Percentiles rank a stretch among this genome's conserved stretches.
Evolutionary conservation across 495 filamentous ascomycete genomes (phyloP).

Genomic region (Neurospora sp.): DNA sequence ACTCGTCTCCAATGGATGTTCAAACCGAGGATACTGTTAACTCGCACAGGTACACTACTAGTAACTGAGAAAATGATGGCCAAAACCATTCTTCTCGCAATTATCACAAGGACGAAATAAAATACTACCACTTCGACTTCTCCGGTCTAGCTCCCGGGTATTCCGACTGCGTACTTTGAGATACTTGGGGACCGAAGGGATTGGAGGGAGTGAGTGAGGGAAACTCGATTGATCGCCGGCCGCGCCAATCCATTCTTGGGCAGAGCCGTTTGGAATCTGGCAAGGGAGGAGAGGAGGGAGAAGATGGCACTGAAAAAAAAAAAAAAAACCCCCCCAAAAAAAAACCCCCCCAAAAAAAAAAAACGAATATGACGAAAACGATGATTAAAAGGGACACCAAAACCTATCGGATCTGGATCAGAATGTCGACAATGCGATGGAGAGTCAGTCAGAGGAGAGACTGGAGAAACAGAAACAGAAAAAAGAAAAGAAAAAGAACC

Average conservation of each 20-base stretch:
- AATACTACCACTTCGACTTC: neutral
- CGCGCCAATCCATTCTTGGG: neutral
- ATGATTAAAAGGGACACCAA: neutral
- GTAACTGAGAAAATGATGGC: neutral
- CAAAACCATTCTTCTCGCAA: neutral
- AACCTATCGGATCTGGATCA: neutral
- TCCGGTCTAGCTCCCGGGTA: neutral
- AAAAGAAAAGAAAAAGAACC: neutral
- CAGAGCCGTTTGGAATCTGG: neutral
- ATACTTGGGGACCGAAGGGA: neutral
- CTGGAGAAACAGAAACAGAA: neutral
- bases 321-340: neutral
- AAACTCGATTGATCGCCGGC: neutral
- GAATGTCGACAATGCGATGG: neutral
- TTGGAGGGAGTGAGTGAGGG: neutral
- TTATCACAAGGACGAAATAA: neutral
- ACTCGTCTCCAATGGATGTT: neutral
- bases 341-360: no score
- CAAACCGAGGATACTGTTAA: neutral
- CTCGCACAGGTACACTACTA: neutral
- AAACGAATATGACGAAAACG: neutral
- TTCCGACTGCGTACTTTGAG: neutral
- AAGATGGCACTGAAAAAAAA: neutral
- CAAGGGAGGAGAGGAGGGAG: neutral
- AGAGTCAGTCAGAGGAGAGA: neutral